Conservation (phyloP, 805 yeast species). For the Cyberlindnera americana region DNA sequence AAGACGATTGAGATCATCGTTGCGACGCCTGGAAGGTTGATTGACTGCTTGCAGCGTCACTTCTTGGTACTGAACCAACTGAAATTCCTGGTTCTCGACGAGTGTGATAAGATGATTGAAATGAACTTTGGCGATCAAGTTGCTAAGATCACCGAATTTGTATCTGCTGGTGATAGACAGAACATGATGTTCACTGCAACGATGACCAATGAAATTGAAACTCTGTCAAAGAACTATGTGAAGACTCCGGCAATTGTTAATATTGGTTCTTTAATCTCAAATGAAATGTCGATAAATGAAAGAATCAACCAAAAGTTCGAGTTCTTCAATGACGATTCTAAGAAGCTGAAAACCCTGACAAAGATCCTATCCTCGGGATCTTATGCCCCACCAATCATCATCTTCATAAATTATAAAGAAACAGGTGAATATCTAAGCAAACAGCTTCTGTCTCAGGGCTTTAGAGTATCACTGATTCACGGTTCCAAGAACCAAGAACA, state of each 20-base stretch:
- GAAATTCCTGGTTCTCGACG: slow-evolving; percentile 76
- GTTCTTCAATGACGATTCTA: slow-evolving; percentile 42
- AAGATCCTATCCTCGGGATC: slow-evolving; percentile 35
- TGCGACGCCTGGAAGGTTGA: slow-evolving; percentile 91
- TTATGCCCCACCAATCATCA: slow-evolving; percentile 58
- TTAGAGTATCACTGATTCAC: slow-evolving; percentile 63
- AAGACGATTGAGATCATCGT: slow-evolving; percentile 48
- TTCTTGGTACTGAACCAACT: slow-evolving; percentile 58
- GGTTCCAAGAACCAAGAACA: slow-evolving; percentile 85
- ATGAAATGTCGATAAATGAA: slow-evolving; percentile 34
- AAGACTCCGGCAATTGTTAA: slow-evolving; percentile 57
- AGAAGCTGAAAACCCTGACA: slow-evolving; percentile 41
- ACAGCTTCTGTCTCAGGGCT: slow-evolving; percentile 44
- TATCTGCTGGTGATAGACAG: slow-evolving; percentile 49
- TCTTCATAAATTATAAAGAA: slow-evolving; percentile 76
- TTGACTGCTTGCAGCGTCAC: slow-evolving; percentile 75
- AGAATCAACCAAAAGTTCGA: slow-evolving; percentile 69
- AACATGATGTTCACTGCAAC: slow-evolving; percentile 96
- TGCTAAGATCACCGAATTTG: slow-evolving; percentile 48
- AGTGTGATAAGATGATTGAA: slow-evolving; percentile 94
- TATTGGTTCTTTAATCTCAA: slow-evolving; percentile 55
- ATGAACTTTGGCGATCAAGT: slow-evolving; percentile 89
- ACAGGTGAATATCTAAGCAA: slow-evolving; percentile 65
- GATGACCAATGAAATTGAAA: slow-evolving; percentile 71
- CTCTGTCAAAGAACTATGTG: slow-evolving; percentile 60